These are phyloP conservation scores for Austroboletus festivus DNA, from an alignment of 768 basidiomycete species.

Conservation along the genomic window DNA sequence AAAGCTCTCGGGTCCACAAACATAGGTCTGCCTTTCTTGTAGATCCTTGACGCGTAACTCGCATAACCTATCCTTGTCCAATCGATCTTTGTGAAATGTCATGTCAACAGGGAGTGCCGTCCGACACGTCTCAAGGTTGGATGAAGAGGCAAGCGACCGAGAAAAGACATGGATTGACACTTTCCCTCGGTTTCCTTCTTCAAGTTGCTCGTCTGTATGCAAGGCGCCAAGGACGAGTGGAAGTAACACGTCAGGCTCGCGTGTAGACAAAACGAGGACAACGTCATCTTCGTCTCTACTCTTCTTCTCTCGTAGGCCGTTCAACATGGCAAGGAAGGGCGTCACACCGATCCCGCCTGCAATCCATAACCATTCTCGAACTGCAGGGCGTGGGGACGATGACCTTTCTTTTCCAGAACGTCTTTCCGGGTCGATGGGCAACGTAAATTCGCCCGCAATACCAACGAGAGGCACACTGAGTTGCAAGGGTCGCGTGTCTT, in stretches of 20 bases:
- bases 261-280: conserved; percentile 46
- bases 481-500: conserved; percentile 37
- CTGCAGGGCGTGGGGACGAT: background rate
- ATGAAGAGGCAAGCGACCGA: background rate
- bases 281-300: conserved; percentile 32
- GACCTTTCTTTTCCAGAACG: background rate
- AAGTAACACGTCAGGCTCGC: conserved; percentile 51
- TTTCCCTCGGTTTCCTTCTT: background rate
- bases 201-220: background rate
- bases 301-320: conserved; percentile 6
- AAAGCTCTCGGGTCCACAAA: conserved; percentile 52
- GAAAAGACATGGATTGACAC: conserved; percentile 43
- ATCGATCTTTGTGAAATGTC: conserved; percentile 19
- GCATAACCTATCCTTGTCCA: conserved; percentile 9
- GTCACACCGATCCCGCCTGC: conserved; percentile 68
- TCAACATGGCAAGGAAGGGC: conserved; percentile 60
- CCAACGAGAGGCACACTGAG: conserved; percentile 48
- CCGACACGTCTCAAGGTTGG: conserved; percentile 7
- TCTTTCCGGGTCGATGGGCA: conserved; percentile 18
- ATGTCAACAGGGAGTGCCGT: conserved; percentile 11
- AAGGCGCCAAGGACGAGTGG: conserved; percentile 30
- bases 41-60: conserved; percentile 10
- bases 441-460: conserved; percentile 50
- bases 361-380: conserved; percentile 45
- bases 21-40: conserved; percentile 33